Conservation (phyloP, 2,329 filamentous ascomycete genomes). For the Oidium heveae region DNA sequence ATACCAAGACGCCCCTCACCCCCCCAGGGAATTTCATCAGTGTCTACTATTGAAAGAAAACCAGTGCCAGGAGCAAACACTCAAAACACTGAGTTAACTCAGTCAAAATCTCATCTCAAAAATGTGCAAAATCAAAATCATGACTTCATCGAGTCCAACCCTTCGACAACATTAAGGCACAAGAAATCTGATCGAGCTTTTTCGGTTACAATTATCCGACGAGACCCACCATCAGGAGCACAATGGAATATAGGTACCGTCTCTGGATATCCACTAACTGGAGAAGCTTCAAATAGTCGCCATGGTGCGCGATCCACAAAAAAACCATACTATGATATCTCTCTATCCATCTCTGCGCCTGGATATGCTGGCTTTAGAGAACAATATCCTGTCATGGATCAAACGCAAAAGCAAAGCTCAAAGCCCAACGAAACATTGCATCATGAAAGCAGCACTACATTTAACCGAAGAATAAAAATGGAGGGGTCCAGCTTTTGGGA, state of each 20-base stretch:
- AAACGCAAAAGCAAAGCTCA: not conserved
- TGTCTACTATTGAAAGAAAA: no score
- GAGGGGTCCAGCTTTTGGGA: conserved; percentile 12
- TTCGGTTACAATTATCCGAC: conserved; percentile 34
- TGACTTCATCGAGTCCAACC: not conserved
- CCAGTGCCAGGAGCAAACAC: no score
- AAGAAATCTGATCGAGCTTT: conserved; percentile 4
- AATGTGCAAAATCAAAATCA: no score
- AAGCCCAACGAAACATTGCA: not conserved
- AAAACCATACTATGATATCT: conserved; percentile 15
- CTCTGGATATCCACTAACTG: conserved; percentile 13
- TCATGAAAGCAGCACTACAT: conserved; percentile 9
- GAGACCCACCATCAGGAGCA: conserved; percentile 38
- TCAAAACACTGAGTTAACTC: no score
- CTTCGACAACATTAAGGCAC: not conserved
- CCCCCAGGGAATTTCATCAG: no score
- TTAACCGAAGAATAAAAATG: conserved; percentile 33
- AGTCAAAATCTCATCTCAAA: no score
- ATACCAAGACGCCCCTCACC: no score
- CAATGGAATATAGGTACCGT: conserved; percentile 58
- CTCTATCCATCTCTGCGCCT: conserved; percentile 12
- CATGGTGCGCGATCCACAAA: conserved; percentile 12
- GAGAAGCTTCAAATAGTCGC: conserved; percentile 9
- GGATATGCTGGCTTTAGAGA: conserved; percentile 13
- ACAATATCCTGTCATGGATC: not conserved